Base-by-base conservation (phyloP, 768 basidiomycete genomes). In the Floccularia luteovirens region DNA sequence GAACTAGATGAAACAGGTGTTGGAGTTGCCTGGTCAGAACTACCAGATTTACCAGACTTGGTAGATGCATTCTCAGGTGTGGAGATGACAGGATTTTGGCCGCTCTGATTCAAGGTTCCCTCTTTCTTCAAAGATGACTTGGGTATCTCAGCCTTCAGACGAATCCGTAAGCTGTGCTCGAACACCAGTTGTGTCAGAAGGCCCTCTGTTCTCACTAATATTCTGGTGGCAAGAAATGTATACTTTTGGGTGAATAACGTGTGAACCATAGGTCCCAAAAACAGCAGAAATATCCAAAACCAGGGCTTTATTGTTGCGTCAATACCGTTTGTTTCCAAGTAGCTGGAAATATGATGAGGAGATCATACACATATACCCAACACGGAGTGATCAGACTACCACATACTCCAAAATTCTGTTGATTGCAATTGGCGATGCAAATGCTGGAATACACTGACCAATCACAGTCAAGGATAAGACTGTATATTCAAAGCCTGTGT, bases 161-260 rank as follows among this genome's bases (percentile, higher is more conserved):
- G 67, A 34, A 85, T 72, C 22, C 77, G 68, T 7, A 88, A 65
- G 4, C 63, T 57, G 36, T 68, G 64, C 32, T 66, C 64, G 24
- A 67, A 65, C 24, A 67, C 45, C 11, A 67, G 56, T 39, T 69
- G 60, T 1, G 65, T 64, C 38, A 67, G 45, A 23, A 69, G 53
- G 10, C 54, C 67, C 51, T 82, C 76, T 3, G 58, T 49, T 3
- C 69, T 72, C 12, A 75, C 69, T 16, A 71, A 49, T 8, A 61
- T 57, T 3, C 74, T 57, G 0, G 69, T 77, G 56, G 59, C 69
- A 61, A 11, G 69, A 68, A 39, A 60, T 59, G 34, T 69, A 44
- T 12, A 57, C 41, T 0, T 67, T 59, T 19, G 48, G 56, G 30
- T 59, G 39, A 2, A 67, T 30, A 46, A 20, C 1, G 24, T 47